phyloP scores from a whole-genome alignment of 1,284 basidiomycete genomes.

The Ceratorhiza oryzae-sativae region DNA sequence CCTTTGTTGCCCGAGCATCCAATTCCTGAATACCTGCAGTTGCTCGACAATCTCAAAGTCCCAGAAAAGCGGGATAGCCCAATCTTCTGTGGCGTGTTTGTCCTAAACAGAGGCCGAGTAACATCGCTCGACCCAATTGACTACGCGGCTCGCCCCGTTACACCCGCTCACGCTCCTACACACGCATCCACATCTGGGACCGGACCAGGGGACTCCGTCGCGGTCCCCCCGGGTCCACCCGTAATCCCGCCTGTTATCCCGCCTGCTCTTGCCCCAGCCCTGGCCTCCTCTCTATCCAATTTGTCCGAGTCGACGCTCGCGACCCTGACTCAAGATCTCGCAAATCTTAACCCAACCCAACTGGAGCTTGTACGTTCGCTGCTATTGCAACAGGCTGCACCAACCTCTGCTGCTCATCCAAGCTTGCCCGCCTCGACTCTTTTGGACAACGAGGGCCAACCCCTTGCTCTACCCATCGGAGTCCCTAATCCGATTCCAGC shows the following conservation, averaged over 20 bases:
- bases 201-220: no score
- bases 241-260: conserved; percentile 10
- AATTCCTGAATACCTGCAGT: conserved; percentile 84
- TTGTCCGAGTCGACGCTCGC: conserved; percentile 33
- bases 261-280: conserved; percentile 18
- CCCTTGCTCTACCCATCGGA: no score
- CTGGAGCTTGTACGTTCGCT: conserved; percentile 30
- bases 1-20: conserved; percentile 74
- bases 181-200: no score
- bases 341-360: conserved; percentile 24
- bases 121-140: conserved; percentile 47
- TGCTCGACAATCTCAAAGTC: conserved; percentile 80
- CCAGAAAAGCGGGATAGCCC: conserved; percentile 67
- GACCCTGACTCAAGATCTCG: conserved; percentile 32
- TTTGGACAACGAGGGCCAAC: conserved; percentile 40
- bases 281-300: conserved; percentile 37
- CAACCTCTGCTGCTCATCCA: conserved; percentile 57
- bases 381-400: conserved; percentile 40
- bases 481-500: no score
- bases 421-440: conserved; percentile 61
- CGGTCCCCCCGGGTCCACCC: conserved; percentile 8
- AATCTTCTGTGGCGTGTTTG: conserved; percentile 82
- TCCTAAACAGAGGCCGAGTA: conserved; percentile 71
- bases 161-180: no score
- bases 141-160: conserved; percentile 54